Base-by-base conservation (phyloP, 2,329 filamentous ascomycete species). In the Cladobotryum protrusum region DNA sequence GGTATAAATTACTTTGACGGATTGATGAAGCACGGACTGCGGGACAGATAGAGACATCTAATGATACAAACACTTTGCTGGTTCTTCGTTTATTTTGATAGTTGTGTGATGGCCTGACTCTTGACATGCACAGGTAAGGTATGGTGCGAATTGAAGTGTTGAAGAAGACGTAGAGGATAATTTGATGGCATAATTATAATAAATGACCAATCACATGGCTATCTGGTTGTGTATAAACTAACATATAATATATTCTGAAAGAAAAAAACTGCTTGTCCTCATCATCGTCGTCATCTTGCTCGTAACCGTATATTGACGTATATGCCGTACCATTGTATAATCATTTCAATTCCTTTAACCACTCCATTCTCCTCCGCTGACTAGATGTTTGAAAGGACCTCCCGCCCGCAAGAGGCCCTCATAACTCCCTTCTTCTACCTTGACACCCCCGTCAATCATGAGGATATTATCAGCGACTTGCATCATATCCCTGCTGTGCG, bases 401-500 rank as follows among this genome's bases (percentile, higher is more conserved):
- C 61, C 64, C 15, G 47, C 63, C 15, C 54, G 58, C 42, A 78
- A 58, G 58, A 96, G 64, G 51, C 81, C 79, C 2, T 76, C 68
- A 65, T 85, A 96, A 1, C 65, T 60, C 0, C 91, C 91, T 49
- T 76, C 68, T 62, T 92, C 80, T 2, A 82, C 85, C 6, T 88
- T 79, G 2, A 79, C 72, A 3, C 79, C 76, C 0, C 82, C 78
- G n/a, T 87, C 78, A 24, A 95, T 58, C 54, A 96, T 81, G 1
- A 92, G 73, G 7, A 96, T 72, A 41, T 79, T 75, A 62, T 89
- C 83, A 1, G 86, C 87, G 52, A 88, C 79, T 50, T 77, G 76
- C 87, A 97, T 96, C 89, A 96, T 95, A 61, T 92, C 85, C 54
- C 73, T 75, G 50, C 78, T 81, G 67, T 96, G 92, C 44, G 90